Base-by-base conservation (phyloP, 2,329 filamentous ascomycete species). In the Basipetospora chlamydospora region DNA sequence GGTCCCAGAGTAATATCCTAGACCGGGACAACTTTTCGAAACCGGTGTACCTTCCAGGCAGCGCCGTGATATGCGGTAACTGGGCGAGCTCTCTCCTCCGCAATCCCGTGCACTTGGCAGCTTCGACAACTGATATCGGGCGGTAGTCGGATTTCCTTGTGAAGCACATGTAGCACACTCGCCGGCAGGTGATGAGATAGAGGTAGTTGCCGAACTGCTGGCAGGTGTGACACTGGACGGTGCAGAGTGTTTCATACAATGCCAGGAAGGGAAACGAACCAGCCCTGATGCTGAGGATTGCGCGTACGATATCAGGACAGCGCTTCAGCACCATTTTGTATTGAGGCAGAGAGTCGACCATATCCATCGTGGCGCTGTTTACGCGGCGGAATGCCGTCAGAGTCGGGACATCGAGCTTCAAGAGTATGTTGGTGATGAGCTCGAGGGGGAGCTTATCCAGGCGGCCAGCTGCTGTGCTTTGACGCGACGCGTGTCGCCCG, bases 141-240 rank as follows among this genome's bases (percentile, higher is more conserved):
- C 6, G 11, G 22, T 23, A 23, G 6, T 6, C 22, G 22, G 11
- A 11, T 6, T 23, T 23, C 22, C 6, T 23, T 6, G 22, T 23
- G 22, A 23, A 23, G 11, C 22, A 23, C 6, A 23, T 6, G 22
- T 23, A 58, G 45, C 59, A 64, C 33, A 61, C 55, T 2, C 58
- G 54, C 21, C 43, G 44, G 43, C 55, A 58, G 32, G 47, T 52
- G 28, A 61, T 45, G 15, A 61, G 49, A 42, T 60, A 60, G 33
- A 61, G 44, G 39, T 58, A 54, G 28, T 46, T 48, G 23, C 53
- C 58, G 39, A 61, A 59, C 12, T 47, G 43, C n/a, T 47, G 5
- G 45, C 59, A 62, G 7, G 25, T 41, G 29, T 46, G 46, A 44
- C 59, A 63, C 30, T 48, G 36, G 6, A 38, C 38, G 7, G 45